Conservation (phyloP, 495 filamentous ascomycete genomes). For the Alectoria sarmentosa region DNA sequence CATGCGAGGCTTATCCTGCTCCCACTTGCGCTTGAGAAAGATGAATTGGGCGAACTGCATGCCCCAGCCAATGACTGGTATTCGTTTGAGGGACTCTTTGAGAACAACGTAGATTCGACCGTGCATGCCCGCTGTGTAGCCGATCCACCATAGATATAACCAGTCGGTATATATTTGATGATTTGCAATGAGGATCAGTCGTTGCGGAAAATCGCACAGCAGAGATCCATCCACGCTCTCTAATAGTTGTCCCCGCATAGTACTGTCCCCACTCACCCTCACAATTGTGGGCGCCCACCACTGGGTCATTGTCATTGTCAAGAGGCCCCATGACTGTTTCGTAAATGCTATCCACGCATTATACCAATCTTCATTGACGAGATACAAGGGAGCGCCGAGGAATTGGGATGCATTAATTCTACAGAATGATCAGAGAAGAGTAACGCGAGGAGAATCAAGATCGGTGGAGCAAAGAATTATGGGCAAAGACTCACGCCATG, state of each 20-base stretch:
- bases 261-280: conserved; percentile 68
- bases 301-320: conserved; percentile 68
- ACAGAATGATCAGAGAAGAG: neutral
- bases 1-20: conserved; percentile 64
- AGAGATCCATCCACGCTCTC: conserved; percentile 58
- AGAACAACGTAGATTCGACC: conserved; percentile 82
- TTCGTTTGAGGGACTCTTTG: conserved; percentile 72
- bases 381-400: conserved; percentile 62
- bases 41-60: conserved; percentile 83
- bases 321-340: conserved; percentile 66
- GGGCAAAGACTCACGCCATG: conserved; percentile 25
- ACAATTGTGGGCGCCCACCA: conserved; percentile 76
- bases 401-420: conserved; percentile 60
- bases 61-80: conserved; percentile 67
- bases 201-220: conserved; percentile 66
- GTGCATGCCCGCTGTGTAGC: conserved; percentile 67
- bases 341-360: conserved; percentile 72
- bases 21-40: conserved; percentile 78
- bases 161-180: conserved; percentile 88
- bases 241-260: conserved; percentile 60
- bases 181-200: conserved; percentile 75
- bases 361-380: conserved; percentile 60
- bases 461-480: neutral
- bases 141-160: conserved; percentile 85
- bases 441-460: neutral